phyloP scores from a whole-genome alignment of 2,329 filamentous ascomycete species.

The Fusarium sp. region DNA sequence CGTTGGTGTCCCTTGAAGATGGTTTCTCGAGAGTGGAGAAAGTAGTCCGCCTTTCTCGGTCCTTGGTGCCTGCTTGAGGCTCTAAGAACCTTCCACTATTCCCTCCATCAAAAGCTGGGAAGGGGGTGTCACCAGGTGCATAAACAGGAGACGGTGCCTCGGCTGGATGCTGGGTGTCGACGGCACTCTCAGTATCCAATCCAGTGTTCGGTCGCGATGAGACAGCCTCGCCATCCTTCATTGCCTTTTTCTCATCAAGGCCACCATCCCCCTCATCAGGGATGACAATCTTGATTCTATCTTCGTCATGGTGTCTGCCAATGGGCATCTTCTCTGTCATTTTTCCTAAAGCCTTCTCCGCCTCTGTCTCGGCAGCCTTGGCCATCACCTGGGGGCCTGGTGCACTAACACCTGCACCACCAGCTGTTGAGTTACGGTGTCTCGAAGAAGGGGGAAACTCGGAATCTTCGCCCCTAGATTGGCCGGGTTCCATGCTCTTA shows the following conservation, averaged over 20 bases:
- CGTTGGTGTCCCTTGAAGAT: conserved; percentile 52
- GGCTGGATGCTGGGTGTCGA: conserved; percentile 40
- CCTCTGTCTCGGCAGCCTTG: conserved; percentile 50
- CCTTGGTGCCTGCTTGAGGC: conserved; percentile 52
- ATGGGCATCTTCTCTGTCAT: conserved; percentile 42
- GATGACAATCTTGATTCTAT: conserved; percentile 50
- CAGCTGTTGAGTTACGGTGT: conserved; percentile 49
- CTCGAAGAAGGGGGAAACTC: conserved; percentile 56
- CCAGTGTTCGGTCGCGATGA: conserved; percentile 29
- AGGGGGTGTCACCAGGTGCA: conserved; percentile 58
- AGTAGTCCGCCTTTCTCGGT: conserved; percentile 64
- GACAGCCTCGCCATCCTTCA: conserved; percentile 44
- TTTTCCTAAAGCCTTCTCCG: conserved; percentile 53
- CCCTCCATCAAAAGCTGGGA: conserved; percentile 60
- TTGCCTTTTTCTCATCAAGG: conserved; percentile 57
- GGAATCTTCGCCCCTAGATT: conserved; percentile 63
- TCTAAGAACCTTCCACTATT: conserved; percentile 51
- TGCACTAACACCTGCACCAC: conserved; percentile 57
- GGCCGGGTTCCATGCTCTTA: conserved; percentile 69
- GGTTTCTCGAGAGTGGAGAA: conserved; percentile 67
- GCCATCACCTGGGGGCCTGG: conserved; percentile 56
- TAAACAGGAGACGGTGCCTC: conserved; percentile 59
- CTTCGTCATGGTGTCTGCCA: conserved; percentile 39
- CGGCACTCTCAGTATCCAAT: conserved; percentile 45
- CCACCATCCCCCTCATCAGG: conserved; percentile 47